Percentiles rank a stretch among this genome's conserved stretches.
These are phyloP conservation scores for Ascoidea rubescens DNA, from an alignment of 805 yeast genomes.

Conservation along the genomic window DNA sequence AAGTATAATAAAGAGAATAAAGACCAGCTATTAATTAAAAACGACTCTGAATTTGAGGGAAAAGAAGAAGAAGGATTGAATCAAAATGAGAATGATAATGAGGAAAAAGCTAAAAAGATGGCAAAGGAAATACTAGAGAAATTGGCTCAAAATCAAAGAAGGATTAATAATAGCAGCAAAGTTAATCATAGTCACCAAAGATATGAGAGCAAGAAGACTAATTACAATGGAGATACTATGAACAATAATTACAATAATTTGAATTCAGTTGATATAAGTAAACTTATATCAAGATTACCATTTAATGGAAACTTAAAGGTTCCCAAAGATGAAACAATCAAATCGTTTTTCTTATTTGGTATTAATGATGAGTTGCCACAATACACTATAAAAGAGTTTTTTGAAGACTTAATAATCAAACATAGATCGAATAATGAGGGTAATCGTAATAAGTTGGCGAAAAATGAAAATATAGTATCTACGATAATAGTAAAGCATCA, in stretches of 20 bases:
- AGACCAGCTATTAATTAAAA: not conserved
- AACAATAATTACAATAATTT: constrained; percentile 8
- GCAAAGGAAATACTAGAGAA: constrained; percentile 40
- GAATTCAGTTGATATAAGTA: constrained; percentile 30
- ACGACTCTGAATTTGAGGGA: constrained; percentile 19
- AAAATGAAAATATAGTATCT: constrained; percentile 31
- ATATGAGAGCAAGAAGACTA: constrained; percentile 1
- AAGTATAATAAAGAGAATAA: constrained; percentile 12
- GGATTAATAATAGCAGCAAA: constrained; percentile 3
- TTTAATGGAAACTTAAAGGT: constrained; percentile 40
- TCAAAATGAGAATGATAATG: constrained; percentile 23
- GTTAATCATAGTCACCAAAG: constrained; percentile 1
- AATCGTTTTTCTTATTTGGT: constrained; percentile 65
- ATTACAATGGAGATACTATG: constrained; percentile 2
- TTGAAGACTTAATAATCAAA: constrained; percentile 18
- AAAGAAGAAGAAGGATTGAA: constrained; percentile 19
- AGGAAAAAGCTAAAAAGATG: constrained; percentile 19
- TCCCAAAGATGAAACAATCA: constrained; percentile 28
- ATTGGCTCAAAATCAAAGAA: constrained; percentile 24
- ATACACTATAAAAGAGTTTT: constrained; percentile 37
- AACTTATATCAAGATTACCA: constrained; percentile 48
- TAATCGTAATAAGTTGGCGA: not conserved
- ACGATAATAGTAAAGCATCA: constrained; percentile 34
- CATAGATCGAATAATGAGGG: not conserved
- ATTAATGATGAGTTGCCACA: constrained; percentile 54